Base-by-base conservation (phyloP, 257 asterid genomes). In the Solanum gandarillasii region DNA sequence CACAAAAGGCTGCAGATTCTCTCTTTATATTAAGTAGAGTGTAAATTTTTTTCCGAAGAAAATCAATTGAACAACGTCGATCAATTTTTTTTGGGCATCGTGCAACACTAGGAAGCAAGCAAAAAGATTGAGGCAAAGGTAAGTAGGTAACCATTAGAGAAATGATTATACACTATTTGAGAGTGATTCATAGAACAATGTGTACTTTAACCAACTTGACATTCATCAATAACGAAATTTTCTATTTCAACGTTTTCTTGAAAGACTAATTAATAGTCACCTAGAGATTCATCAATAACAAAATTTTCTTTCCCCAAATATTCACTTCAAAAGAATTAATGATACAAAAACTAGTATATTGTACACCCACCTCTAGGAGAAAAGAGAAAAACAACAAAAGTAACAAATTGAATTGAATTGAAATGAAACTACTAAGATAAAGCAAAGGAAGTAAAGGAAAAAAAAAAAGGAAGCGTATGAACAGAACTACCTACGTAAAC, bases 401-500 rank as follows among this genome's bases (percentile, higher is more conserved):
- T 27, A 82, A 82, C 43, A 9, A 82, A 82, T 82, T 82, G 71
- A 82, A 82, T 82, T 82, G 85, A 81, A 46, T 81, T 31, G 70
- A 20, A 79, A 48, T 31, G 70, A 20, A 81, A 48, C 70, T 48
- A 82, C 3, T 20, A 35, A 82, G 34, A 48, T 82, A 48, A 48
- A 82, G 86, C 31, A 52, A 58, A 58, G 25, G 67, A 20, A 12
- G 27, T 58, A 58, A 58, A 20, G 7, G 23, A 3, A 55, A 18
- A 10, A 18, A 10, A 58, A 58, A 58, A 58, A 31, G 43, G 43
- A 82, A 82, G 12, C 16, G 84, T 76, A 82, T 48, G 29, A 81
- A 82, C 86, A 48, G 71, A 48, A 48, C 86, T 32, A 48, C 71
- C 98, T 95, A 97, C 14, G 99, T 94, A 85, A 97, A 97, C 94